Base-by-base conservation (phyloP, 495 filamentous ascomycete genomes). In the Podospora sp. region DNA sequence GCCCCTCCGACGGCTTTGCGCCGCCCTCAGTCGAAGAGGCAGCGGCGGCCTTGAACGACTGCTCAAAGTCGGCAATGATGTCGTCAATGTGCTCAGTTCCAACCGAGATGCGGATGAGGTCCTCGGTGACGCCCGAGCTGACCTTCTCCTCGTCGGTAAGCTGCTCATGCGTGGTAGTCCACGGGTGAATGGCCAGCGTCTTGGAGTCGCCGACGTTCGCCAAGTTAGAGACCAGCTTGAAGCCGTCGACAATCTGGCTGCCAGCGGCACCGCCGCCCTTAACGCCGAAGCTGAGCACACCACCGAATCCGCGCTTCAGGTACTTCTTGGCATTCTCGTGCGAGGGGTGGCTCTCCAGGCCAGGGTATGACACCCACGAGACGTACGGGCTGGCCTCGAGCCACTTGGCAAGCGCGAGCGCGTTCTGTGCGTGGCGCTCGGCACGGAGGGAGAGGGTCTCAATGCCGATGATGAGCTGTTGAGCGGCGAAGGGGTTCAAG, bases 21-120 rank as follows among this genome's bases (percentile, higher is more conserved):
- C 33, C 73, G 5, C 60, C 75, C 65, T 75, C 69, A 1, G 73
- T 71, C 21, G 71, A 72, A 11, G 77, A 73, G 36, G 75, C 77
- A 46, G 77, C 70, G 24, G 79, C 78, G 20, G 85, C 84, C 72
- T 84, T 81, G 80, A 99, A 97, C 0, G 93, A 91, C 79, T 99
- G 96, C 73, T 92, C 89, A 74, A 99, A 98, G 79, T 99, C 95
- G 60, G 88, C 90, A 75, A 98, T 94, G 71, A 99, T 99, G 75
- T 99, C 95, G 80, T 97, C 94, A 72, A 99, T 97, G 78, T 98
- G 92, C 82, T 99, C 95, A 0, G 90, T 97, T 56, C 95, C 95
- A 68, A 99, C 94, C 0, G 96, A 98, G 75, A 98, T 96, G 65
- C 95, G 91, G 80, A 99, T 97, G 14, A 91, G 86, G 77, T 99